These are phyloP conservation scores for Paxillus involutus DNA, from an alignment of 768 basidiomycete species.

Conservation along the genomic window DNA sequence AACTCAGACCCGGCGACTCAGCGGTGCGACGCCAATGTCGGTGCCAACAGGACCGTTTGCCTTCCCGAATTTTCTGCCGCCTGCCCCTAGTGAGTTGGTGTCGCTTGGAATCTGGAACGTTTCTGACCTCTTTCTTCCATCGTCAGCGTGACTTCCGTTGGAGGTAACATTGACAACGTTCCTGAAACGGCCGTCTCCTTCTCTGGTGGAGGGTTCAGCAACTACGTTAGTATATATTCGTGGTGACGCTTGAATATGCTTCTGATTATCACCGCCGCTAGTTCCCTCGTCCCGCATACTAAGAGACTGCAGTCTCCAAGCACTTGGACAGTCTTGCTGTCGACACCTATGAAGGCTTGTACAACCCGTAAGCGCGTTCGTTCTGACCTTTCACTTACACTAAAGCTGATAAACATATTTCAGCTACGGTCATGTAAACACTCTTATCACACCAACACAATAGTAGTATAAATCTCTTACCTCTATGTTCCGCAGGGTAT, in stretches of 20 bases:
- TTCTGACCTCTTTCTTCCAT: not conserved
- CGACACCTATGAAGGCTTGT: slow-evolving; percentile 56
- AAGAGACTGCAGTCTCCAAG: slow-evolving; percentile 40
- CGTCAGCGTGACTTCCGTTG: slow-evolving; percentile 72
- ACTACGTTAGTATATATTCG: slow-evolving; percentile 44
- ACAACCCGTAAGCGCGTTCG: slow-evolving; percentile 48
- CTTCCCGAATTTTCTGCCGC: slow-evolving; percentile 59
- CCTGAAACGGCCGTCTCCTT: slow-evolving; percentile 62
- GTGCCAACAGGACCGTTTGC: slow-evolving; percentile 52
- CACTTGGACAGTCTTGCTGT: slow-evolving; percentile 48
- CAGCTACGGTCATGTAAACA: slow-evolving; percentile 54
- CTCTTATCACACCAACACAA: no score
- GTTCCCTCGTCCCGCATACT: slow-evolving; percentile 57
- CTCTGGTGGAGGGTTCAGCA: slow-evolving; percentile 76
- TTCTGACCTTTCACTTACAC: not conserved
- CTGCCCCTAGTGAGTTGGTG: slow-evolving; percentile 49
- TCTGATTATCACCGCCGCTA: slow-evolving; percentile 16
- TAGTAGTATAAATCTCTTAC: slow-evolving; percentile 2
- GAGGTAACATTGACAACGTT: slow-evolving; percentile 52
- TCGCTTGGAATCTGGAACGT: not conserved
- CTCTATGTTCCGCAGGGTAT: slow-evolving; percentile 36
- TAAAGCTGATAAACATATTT: not conserved
- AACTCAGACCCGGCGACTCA: slow-evolving; percentile 51
- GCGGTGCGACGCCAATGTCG: slow-evolving; percentile 59
- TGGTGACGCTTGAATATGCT: not conserved